A percentile compares a stretch with the other conserved stretches of the same genome.
phyloP scores from a whole-genome alignment of 2,329 filamentous ascomycete species.

The Canariomyces notabilis region DNA sequence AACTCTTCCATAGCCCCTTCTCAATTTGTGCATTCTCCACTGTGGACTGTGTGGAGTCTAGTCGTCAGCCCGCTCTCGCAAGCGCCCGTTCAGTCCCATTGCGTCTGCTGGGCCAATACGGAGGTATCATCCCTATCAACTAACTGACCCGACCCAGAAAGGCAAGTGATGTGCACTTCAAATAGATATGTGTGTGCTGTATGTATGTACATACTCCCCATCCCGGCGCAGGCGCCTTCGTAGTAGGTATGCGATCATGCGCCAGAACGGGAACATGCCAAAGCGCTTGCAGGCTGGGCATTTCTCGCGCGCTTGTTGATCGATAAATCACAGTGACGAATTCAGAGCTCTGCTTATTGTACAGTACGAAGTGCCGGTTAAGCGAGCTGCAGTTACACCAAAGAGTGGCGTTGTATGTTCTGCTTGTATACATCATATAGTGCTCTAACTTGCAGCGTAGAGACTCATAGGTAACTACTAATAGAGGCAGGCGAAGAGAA shows the following conservation, averaged over 20 bases:
- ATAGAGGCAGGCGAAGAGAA: too few relatives aligned
- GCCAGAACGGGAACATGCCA: too few relatives aligned
- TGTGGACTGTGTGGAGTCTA: not conserved
- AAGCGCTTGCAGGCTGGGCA: constrained; percentile 1
- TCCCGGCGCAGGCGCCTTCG: too few relatives aligned
- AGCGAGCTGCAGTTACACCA: too few relatives aligned
- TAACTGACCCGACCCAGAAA: too few relatives aligned
- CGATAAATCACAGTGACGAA: constrained; percentile 1
- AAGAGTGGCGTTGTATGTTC: too few relatives aligned
- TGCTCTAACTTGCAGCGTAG: too few relatives aligned
- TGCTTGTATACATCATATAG: too few relatives aligned
- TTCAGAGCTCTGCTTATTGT: not conserved
- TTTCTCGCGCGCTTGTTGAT: constrained; percentile 10
- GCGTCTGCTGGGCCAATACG: constrained; percentile 2
- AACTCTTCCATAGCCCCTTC: not conserved
- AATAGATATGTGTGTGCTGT: not conserved
- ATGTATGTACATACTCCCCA: too few relatives aligned
- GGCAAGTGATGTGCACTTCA: constrained; percentile 10
- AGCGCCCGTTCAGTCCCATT: constrained; percentile 5
- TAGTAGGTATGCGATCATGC: too few relatives aligned
- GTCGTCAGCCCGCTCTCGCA: not conserved
- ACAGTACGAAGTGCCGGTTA: not conserved
- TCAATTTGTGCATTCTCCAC: not conserved
- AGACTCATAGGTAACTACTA: too few relatives aligned
- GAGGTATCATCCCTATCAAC: too few relatives aligned